Conservation (phyloP, 495 filamentous ascomycete genomes). For the Penicillium ochrochloron region DNA sequence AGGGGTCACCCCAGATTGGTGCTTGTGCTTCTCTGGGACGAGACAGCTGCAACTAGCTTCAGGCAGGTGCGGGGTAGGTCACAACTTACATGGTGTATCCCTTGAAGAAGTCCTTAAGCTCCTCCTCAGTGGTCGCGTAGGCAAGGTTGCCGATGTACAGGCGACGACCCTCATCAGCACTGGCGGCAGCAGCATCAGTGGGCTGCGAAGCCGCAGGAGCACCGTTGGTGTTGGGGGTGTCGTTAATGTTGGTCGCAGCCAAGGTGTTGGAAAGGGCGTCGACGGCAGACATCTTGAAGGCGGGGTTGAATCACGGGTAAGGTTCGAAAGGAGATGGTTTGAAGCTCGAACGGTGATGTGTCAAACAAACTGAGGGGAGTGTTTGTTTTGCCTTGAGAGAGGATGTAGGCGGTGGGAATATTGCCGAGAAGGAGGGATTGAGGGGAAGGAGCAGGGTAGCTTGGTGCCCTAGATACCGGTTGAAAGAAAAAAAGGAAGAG, state of each 20-base stretch:
- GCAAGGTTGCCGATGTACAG: constrained; percentile 99
- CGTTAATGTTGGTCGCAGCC: constrained; percentile 49
- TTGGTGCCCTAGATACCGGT: constrained; percentile 81
- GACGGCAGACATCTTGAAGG: constrained; percentile 63
- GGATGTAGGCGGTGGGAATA: constrained; percentile 40
- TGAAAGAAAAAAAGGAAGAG: constrained; percentile 31
- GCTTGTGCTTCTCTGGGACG: too few species aligned
- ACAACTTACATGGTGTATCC: constrained; percentile 92
- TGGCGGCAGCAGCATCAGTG: constrained; percentile 85
- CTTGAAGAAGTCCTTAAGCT: constrained; percentile 99
- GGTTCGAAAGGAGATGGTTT: constrained; percentile 24
- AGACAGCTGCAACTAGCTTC: background rate
- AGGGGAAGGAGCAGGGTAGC: constrained; percentile 73
- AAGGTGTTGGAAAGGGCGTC: constrained; percentile 56
- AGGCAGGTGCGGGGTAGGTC: background rate
- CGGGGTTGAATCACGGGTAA: constrained; percentile 45
- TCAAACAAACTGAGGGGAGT: constrained; percentile 51
- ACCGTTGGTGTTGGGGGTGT: constrained; percentile 76
- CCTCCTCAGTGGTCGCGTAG: constrained; percentile 99
- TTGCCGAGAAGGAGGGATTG: constrained; percentile 50
- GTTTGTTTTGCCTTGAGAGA: constrained; percentile 31
- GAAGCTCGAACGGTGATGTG: constrained; percentile 35
- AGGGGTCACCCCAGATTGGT: background rate
- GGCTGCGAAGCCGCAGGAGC: constrained; percentile 70
- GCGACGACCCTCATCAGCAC: constrained; percentile 96